Conservation (phyloP, 371 early-diverging fungal species). For the Mortierella sp. region DNA sequence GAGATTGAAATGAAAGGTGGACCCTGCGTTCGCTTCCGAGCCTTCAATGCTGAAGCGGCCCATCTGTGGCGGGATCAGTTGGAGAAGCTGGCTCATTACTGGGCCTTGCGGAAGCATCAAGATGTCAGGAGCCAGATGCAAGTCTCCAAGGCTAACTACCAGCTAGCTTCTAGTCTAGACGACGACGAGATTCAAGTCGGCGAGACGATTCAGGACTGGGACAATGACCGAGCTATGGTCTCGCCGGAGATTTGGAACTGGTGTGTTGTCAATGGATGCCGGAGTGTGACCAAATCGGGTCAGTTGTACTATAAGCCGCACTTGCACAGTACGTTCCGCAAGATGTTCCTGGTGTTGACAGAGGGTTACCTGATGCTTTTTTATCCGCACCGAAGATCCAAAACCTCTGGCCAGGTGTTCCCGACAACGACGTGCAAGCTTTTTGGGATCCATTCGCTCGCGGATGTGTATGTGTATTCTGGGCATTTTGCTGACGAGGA, state of each 20-base stretch:
- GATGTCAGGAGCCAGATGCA: slow-evolving; percentile 57
- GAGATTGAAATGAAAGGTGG: slow-evolving; percentile 50
- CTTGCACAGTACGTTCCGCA: slow-evolving; percentile 62
- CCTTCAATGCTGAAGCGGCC: slow-evolving; percentile 59
- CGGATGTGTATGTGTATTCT: slow-evolving; percentile 67
- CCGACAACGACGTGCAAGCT: slow-evolving; percentile 54
- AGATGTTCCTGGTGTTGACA: slow-evolving; percentile 61
- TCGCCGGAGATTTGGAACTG: slow-evolving; percentile 69
- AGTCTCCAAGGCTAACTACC: slow-evolving; percentile 34
- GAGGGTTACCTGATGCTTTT: slow-evolving; percentile 64
- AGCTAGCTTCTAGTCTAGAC: slow-evolving; percentile 35
- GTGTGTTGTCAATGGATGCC: slow-evolving; percentile 59
- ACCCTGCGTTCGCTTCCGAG: slow-evolving; percentile 38
- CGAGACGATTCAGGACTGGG: slow-evolving; percentile 41
- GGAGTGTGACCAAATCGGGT: slow-evolving; percentile 62
- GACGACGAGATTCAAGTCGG: slow-evolving; percentile 43
- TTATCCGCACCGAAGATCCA: slow-evolving; percentile 57
- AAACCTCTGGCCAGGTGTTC: slow-evolving; percentile 41
- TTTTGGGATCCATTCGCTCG: slow-evolving; percentile 59
- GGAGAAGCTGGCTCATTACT: slow-evolving; percentile 60
- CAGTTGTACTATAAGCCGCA: slow-evolving; percentile 64
- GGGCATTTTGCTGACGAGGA: slow-evolving; percentile 58
- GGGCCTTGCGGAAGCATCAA: slow-evolving; percentile 62
- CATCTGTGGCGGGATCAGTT: slow-evolving; percentile 65
- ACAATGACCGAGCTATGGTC: slow-evolving; percentile 42